Percentiles rank a stretch among this genome's conserved stretches.
phyloP scores from a whole-genome alignment of 768 basidiomycete genomes.

The Lentinula boryana region DNA sequence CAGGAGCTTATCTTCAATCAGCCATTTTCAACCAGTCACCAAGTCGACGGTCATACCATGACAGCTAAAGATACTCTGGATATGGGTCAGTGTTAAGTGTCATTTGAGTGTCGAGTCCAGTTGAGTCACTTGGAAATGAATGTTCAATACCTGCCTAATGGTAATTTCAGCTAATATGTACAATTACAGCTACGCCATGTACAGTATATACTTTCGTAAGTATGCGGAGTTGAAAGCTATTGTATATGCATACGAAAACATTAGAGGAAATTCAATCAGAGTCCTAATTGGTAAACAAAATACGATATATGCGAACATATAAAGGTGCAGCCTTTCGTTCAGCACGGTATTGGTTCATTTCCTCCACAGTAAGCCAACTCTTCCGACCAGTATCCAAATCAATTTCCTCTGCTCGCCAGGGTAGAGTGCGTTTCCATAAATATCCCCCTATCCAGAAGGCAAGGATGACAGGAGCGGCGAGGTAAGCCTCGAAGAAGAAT shows the following conservation, averaged over 20 bases:
- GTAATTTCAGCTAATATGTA: too few relatives aligned
- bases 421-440: slow-evolving; percentile 34
- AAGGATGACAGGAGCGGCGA: slow-evolving; percentile 34
- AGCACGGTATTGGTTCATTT: slow-evolving; percentile 7
- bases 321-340: slow-evolving; percentile 4
- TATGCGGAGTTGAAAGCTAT: neutral
- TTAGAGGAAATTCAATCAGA: neutral
- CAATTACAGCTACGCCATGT: too few relatives aligned
- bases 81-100: too few relatives aligned
- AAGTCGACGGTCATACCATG: too few relatives aligned
- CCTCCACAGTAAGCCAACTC: slow-evolving; percentile 10
- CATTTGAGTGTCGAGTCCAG: too few relatives aligned
- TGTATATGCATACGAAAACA: neutral
- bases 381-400: slow-evolving; percentile 27
- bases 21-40: too few relatives aligned
- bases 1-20: too few relatives aligned
- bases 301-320: slow-evolving; percentile 4
- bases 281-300: slow-evolving; percentile 2
- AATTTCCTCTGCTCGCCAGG: slow-evolving; percentile 30
- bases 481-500: slow-evolving; percentile 28
- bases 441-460: slow-evolving; percentile 31
- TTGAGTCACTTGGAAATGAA: too few relatives aligned
- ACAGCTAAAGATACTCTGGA: too few relatives aligned
- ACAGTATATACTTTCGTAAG: neutral
- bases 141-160: too few relatives aligned